These are phyloP conservation scores for Brassica rapa DNA, from an alignment of 345 rosid genomes.

Conservation along the genomic window DNA sequence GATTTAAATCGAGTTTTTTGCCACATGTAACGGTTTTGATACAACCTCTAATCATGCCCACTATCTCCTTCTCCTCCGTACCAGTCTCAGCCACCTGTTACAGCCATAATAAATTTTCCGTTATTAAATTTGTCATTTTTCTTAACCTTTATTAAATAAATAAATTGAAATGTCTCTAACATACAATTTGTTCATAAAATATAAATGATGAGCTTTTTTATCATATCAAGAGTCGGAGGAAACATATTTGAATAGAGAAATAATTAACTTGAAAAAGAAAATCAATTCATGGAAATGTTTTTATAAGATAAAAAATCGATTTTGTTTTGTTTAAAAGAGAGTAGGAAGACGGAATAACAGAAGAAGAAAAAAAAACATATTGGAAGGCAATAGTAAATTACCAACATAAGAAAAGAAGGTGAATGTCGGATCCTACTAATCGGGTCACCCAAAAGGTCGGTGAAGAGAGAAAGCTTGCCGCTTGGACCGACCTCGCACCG, in stretches of 20 bases:
- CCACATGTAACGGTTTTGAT: slow-evolving; percentile 96
- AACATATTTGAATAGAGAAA: no score
- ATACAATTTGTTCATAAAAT: no score
- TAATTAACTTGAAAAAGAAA: no score
- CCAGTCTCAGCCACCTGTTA: slow-evolving; percentile 86
- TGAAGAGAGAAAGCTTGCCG: slow-evolving; percentile 68
- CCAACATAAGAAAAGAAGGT: slow-evolving; percentile 98
- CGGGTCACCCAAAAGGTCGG: slow-evolving; percentile 98
- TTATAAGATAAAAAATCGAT: no score
- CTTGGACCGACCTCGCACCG: slow-evolving; percentile 82
- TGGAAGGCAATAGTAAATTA: slow-evolving; percentile 15
- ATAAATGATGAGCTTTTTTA: no score
- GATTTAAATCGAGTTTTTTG: slow-evolving; percentile 24
- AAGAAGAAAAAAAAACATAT: not conserved
- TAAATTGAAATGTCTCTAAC: no score
- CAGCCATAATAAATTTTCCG: not conserved
- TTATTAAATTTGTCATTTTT: not conserved
- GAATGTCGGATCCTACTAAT: slow-evolving; percentile 97
- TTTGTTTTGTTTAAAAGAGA: no score
- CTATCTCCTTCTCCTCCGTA: slow-evolving; percentile 60
- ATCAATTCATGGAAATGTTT: no score
- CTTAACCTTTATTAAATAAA: not conserved
- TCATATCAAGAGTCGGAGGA: no score
- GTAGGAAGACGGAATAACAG: not conserved
- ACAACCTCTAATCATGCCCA: slow-evolving; percentile 95